phyloP scores from a whole-genome alignment of 352 stramenopile species.

The Phytopythium cucurbitacearum region DNA sequence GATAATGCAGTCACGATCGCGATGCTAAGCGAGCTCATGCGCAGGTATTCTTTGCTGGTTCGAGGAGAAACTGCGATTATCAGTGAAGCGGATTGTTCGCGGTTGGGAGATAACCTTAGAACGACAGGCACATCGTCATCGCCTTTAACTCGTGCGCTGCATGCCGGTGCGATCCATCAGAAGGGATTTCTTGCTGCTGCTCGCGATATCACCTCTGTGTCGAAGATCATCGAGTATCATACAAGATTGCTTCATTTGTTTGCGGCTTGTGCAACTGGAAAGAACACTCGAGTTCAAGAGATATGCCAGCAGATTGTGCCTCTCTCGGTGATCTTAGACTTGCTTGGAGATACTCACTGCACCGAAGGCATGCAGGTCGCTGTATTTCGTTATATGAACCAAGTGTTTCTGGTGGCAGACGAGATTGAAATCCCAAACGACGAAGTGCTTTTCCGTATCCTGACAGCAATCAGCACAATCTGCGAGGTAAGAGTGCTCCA shows the following conservation, averaged over 20 bases:
- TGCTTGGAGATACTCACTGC: constrained; percentile 32
- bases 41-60: constrained; percentile 11
- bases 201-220: not conserved
- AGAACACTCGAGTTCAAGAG: constrained; percentile 58
- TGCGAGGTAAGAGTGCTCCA: constrained; percentile 27
- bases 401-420: constrained; percentile 57
- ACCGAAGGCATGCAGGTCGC: constrained; percentile 47
- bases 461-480: constrained; percentile 22
- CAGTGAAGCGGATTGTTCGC: not conserved
- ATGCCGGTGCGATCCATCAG: no score
- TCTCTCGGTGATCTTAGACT: constrained; percentile 31
- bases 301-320: constrained; percentile 66
- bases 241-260: constrained; percentile 53
- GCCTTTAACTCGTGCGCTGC: no score
- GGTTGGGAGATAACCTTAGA: no score
- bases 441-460: constrained; percentile 31
- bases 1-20: constrained; percentile 20
- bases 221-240: constrained; percentile 51
- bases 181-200: no score
- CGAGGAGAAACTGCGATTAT: constrained; percentile 3
- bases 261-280: constrained; percentile 49
- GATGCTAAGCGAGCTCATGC: constrained; percentile 30
- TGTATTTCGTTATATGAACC: constrained; percentile 50
- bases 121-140: no score
- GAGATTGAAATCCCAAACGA: constrained; percentile 40